Conservation (phyloP, 2,329 filamentous ascomycete species). For the Thermomyces lanuginosus region DNA sequence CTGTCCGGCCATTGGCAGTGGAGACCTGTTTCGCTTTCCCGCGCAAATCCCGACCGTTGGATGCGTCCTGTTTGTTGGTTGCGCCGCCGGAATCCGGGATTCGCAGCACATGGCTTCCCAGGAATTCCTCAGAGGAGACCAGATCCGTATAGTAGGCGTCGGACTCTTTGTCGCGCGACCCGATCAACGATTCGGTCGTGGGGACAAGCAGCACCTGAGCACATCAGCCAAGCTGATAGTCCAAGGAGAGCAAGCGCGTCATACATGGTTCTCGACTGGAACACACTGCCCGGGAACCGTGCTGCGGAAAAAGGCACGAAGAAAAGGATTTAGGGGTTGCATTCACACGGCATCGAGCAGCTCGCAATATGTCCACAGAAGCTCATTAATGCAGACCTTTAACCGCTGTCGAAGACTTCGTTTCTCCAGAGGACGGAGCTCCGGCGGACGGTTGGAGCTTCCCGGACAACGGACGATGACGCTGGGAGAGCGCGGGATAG, state of each 20-base stretch:
- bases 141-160: slow-evolving; percentile 62
- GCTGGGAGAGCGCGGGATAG: too few relatives aligned
- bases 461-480: slow-evolving; percentile 1
- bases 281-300: slow-evolving; percentile 79
- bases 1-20: slow-evolving; percentile 79
- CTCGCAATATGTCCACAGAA: slow-evolving; percentile 16
- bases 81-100: slow-evolving; percentile 44
- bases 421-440: background rate
- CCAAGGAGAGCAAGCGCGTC: slow-evolving; percentile 6
- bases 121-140: slow-evolving; percentile 79
- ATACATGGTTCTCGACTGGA: slow-evolving; percentile 71
- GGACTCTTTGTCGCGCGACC: slow-evolving; percentile 73
- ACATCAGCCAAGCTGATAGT: slow-evolving; percentile 5
- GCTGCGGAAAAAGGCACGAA: slow-evolving; percentile 97
- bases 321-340: slow-evolving; percentile 97
- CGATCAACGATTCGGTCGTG: slow-evolving; percentile 78
- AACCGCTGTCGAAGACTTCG: too few relatives aligned
- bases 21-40: slow-evolving; percentile 89
- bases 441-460: background rate
- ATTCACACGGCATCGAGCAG: slow-evolving; percentile 47
- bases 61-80: slow-evolving; percentile 35
- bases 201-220: slow-evolving; percentile 70
- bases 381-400: too few relatives aligned
- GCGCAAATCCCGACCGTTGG: slow-evolving; percentile 66
- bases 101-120: slow-evolving; percentile 89